phyloP scores from a whole-genome alignment of 768 basidiomycete genomes.

The Mycena pura region DNA sequence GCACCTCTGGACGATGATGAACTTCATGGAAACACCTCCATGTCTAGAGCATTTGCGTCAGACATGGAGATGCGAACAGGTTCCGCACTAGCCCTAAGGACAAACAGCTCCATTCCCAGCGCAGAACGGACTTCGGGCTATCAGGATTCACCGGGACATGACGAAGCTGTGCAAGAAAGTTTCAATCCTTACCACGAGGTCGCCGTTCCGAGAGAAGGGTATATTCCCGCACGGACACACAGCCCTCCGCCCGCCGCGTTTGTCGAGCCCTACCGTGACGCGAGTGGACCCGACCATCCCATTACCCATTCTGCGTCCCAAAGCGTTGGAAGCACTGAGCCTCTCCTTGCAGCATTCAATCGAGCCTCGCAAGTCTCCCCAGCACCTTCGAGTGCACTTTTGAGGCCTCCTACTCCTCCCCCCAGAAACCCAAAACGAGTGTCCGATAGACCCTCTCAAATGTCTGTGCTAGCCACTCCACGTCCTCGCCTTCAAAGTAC shows the following conservation, averaged over 20 bases:
- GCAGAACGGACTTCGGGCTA: conserved; percentile 44
- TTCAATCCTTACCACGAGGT: conserved; percentile 61
- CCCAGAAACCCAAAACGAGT: conserved; percentile 43
- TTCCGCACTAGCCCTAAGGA: conserved; percentile 39
- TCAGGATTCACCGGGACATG: conserved; percentile 42
- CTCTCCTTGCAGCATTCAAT: conserved; percentile 56
- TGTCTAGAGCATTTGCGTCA: conserved; percentile 35
- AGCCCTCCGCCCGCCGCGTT: conserved; percentile 51
- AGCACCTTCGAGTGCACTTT: conserved; percentile 23
- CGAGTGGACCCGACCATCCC: conserved; percentile 36
- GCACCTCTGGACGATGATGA: conserved; percentile 74
- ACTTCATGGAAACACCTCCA: conserved; percentile 41
- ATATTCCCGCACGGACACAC: conserved; percentile 53
- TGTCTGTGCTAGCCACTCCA: conserved; percentile 21
- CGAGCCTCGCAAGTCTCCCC: conserved; percentile 34
- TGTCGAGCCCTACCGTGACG: conserved; percentile 37
- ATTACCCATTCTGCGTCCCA: conserved; percentile 52
- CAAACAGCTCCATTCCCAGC: conserved; percentile 35
- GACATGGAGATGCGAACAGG: conserved; percentile 50
- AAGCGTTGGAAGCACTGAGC: conserved; percentile 66
- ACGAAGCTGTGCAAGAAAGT: conserved; percentile 39
- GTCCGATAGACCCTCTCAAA: conserved; percentile 24
- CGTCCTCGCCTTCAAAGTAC: conserved; percentile 24
- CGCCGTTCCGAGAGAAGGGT: conserved; percentile 44
- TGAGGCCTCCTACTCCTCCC: conserved; percentile 35